Percentiles rank a stretch among this genome's conserved stretches.
Conservation (phyloP, 1,284 basidiomycete species). For the Trichosporon ovoides region DNA sequence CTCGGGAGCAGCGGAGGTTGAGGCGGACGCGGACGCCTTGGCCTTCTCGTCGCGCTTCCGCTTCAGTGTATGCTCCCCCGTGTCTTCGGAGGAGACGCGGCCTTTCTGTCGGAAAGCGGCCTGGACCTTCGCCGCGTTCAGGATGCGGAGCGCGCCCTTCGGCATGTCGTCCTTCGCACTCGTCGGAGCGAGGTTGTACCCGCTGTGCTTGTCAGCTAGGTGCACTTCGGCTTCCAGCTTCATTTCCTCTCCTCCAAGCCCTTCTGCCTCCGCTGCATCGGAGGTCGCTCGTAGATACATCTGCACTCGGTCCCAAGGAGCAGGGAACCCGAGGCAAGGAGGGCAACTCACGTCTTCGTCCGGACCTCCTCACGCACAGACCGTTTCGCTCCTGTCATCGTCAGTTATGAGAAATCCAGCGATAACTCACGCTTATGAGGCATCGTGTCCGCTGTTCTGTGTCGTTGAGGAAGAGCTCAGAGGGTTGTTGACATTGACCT, state of each 20-base stretch:
- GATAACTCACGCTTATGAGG: slow-evolving; percentile 45
- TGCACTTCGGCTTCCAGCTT: too few species aligned
- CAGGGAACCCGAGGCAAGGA: too few species aligned
- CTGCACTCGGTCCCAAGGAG: too few species aligned
- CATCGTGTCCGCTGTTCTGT: slow-evolving; percentile 31
- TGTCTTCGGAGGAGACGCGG: slow-evolving; percentile 35
- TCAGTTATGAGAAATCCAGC: not conserved
- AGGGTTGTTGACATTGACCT: slow-evolving; percentile 14
- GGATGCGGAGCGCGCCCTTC: slow-evolving; percentile 37
- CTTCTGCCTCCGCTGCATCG: too few species aligned
- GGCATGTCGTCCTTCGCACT: slow-evolving; percentile 41
- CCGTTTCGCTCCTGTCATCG: slow-evolving; percentile 38
- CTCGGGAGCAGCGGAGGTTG: too few species aligned
- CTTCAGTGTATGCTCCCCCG: slow-evolving; percentile 28
- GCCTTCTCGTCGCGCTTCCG: slow-evolving; percentile 6
- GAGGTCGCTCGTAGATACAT: too few species aligned
- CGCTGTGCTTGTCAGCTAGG: too few species aligned
- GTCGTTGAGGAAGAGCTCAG: slow-evolving; percentile 6
- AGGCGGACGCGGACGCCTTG: not conserved
- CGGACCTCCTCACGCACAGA: slow-evolving; percentile 39
- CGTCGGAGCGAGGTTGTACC: slow-evolving; percentile 37
- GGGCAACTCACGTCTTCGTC: slow-evolving; percentile 32
- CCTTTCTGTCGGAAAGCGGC: slow-evolving; percentile 35
- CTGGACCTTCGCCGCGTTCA: slow-evolving; percentile 39
- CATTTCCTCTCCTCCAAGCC: too few species aligned